phyloP scores from a whole-genome alignment of 1,284 basidiomycete species.

The Irpex sp. region DNA sequence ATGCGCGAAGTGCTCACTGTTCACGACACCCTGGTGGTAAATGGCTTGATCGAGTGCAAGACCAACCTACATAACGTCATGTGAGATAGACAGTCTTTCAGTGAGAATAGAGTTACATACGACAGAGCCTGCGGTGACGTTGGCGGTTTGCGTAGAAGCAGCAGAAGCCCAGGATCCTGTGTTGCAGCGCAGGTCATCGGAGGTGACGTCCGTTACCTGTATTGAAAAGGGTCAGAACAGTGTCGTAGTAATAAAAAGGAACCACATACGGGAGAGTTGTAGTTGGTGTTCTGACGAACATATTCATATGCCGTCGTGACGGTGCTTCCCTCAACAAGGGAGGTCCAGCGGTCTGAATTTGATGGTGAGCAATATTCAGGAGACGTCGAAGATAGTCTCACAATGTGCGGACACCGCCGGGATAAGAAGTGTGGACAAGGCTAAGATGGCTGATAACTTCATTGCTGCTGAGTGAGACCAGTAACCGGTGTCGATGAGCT shows the following conservation, averaged over 20 bases:
- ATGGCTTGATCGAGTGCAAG: slow-evolving; percentile 24
- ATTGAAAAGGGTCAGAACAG: not conserved
- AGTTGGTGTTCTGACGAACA: slow-evolving; percentile 13
- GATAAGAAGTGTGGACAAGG: not conserved
- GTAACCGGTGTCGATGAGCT: not conserved
- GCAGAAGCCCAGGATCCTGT: slow-evolving; percentile 24
- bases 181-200: slow-evolving; percentile 39
- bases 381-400: not conserved
- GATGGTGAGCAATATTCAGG: not conserved
- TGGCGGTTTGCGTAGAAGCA: slow-evolving; percentile 26
- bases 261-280: slow-evolving; percentile 9
- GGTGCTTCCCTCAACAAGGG: slow-evolving; percentile 5
- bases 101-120: slow-evolving; percentile 2
- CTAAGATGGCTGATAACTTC: not conserved
- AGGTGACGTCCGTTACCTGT: slow-evolving; percentile 31
- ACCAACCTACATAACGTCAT: slow-evolving; percentile 10
- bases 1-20: not conserved
- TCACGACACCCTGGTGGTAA: slow-evolving; percentile 26
- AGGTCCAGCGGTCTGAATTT: slow-evolving; percentile 6
- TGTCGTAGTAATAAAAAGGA: not conserved
- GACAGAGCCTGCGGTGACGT: slow-evolving; percentile 27
- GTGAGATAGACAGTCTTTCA: too few relatives aligned
- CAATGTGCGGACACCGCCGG: not conserved
- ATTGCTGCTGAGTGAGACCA: not conserved
- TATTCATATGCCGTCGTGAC: slow-evolving; percentile 7